Conservation (phyloP, 106 monocot species). For the Phalaenopsis aphrodite region DNA sequence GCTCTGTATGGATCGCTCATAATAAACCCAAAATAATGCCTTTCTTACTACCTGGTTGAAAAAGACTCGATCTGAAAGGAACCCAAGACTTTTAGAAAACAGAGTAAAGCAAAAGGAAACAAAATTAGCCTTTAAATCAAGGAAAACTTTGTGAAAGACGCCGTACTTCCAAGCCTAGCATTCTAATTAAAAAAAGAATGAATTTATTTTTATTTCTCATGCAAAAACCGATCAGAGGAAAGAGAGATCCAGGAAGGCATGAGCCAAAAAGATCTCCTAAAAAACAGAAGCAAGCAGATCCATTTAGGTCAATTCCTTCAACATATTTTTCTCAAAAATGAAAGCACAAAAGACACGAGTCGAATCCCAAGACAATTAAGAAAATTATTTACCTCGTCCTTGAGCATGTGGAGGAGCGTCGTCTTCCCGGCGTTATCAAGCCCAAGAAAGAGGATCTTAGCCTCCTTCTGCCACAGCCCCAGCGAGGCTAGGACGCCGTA, state of each 20-base stretch:
- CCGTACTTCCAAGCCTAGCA: not conserved
- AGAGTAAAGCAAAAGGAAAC: not conserved
- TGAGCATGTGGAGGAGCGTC: conserved; percentile 72
- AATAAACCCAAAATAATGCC: no score
- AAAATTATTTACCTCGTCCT: conserved; percentile 43
- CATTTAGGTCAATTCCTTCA: not conserved
- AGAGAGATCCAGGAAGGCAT: not conserved
- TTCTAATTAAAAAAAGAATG: not conserved
- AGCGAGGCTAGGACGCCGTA: conserved; percentile 69
- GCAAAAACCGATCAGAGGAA: not conserved
- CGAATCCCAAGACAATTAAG: not conserved
- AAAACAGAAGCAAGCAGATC: conserved; percentile 1
- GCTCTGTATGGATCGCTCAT: no score
- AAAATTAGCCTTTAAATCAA: not conserved
- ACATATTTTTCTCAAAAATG: not conserved
- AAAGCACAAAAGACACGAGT: not conserved
- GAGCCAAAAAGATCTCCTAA: not conserved
- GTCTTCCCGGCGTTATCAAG: conserved; percentile 76
- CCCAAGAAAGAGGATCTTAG: conserved; percentile 66
- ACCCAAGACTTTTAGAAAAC: not conserved
- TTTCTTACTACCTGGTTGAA: not conserved
- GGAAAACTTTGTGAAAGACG: not conserved
- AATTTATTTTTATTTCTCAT: not conserved
- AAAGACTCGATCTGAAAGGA: not conserved
- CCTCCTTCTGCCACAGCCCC: conserved; percentile 79